Percentiles rank a stretch among this genome's conserved stretches.
These are phyloP conservation scores for Eucalyptus erythrocorys DNA, from an alignment of 345 rosid genomes.

Conservation along the genomic window DNA sequence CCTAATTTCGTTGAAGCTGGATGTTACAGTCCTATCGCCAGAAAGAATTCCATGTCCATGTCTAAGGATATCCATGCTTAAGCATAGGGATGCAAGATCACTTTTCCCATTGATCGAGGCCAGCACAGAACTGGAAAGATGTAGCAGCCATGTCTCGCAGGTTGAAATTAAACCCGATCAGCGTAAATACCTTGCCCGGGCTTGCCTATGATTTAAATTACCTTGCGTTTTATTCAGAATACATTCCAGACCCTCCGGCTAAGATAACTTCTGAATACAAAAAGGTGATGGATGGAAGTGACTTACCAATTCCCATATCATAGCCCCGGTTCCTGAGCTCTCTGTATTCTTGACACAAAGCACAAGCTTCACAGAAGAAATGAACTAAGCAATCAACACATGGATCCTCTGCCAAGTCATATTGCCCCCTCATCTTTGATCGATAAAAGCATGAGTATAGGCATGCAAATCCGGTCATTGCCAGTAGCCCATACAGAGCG, in stretches of 20 bases:
- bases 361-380: conserved; percentile 28
- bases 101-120: background rate
- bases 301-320: conserved; percentile 39
- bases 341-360: conserved; percentile 40
- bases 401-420: conserved; percentile 33
- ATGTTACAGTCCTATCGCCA: background rate
- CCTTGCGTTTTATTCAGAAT: background rate
- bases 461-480: conserved; percentile 19
- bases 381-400: conserved; percentile 43
- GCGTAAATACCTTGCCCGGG: background rate
- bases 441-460: conserved; percentile 26
- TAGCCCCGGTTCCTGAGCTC: conserved; percentile 39
- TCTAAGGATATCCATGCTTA: background rate
- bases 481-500: conserved; percentile 18
- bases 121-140: background rate
- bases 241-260: background rate
- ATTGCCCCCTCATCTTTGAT: conserved; percentile 30
- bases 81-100: background rate
- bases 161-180: background rate
- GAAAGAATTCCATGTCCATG: background rate
- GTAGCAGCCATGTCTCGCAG: background rate
- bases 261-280: background rate
- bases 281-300: background rate
- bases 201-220: background rate
- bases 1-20: background rate